phyloP scores from a whole-genome alignment of 305 asterid genomes.

The Galium porrigens region DNA sequence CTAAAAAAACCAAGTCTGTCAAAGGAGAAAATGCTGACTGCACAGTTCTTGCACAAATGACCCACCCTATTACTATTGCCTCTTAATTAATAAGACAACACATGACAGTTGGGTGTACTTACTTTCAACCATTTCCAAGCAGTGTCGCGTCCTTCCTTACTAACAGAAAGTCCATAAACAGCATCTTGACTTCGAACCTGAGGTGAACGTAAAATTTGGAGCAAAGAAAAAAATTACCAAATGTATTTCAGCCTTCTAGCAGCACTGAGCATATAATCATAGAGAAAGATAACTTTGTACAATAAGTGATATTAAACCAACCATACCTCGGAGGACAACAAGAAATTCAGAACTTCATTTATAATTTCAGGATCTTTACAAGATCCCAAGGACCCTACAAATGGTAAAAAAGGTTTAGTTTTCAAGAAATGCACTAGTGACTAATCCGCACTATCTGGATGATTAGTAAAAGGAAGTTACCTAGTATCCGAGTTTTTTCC shows the following conservation, averaged over 20 bases:
- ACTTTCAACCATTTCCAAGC: constrained; percentile 93
- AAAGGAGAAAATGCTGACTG: too few species aligned
- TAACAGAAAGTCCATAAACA: constrained; percentile 55
- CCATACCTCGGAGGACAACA: constrained; percentile 67
- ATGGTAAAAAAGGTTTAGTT: constrained; percentile 17
- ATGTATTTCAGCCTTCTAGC: constrained; percentile 1
- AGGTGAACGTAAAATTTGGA: constrained; percentile 11
- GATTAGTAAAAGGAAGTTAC: constrained; percentile 21
- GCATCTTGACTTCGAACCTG: constrained; percentile 95
- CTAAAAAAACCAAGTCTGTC: too few species aligned
- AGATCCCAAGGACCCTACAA: constrained; percentile 53
- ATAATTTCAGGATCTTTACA: constrained; percentile 68
- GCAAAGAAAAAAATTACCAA: constrained; percentile 11
- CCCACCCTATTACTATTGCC: too few species aligned
- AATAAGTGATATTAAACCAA: constrained; percentile 4
- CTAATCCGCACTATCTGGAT: not conserved
- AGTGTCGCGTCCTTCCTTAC: constrained; percentile 59
- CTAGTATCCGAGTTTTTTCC: constrained; percentile 81
- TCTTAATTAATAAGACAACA: too few species aligned
- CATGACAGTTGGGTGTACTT: constrained; percentile 19
- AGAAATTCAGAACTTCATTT: constrained; percentile 59
- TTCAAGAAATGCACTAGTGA: constrained; percentile 13
- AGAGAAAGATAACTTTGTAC: not conserved
- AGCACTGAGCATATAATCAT: not conserved
- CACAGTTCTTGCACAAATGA: too few species aligned